Evolutionary conservation across 2,329 filamentous ascomycete genomes (phyloP).

Genomic region (Alternaria metachromatica): DNA sequence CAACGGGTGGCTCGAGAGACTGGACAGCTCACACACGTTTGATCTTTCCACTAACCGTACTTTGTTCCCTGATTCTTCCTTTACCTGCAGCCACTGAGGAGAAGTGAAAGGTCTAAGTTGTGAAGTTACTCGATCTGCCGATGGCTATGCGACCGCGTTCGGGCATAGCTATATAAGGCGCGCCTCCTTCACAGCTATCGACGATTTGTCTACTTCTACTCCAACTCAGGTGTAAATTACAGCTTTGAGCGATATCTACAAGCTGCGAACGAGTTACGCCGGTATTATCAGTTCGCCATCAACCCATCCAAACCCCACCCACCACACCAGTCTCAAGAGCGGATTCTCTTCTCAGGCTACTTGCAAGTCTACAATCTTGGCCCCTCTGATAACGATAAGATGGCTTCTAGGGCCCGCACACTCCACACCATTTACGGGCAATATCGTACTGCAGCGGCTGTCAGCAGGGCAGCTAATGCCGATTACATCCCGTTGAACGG

Average conservation of each 20-base stretch:
- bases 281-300: neutral
- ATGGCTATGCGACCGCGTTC: neutral
- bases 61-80: neutral
- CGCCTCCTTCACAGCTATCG: neutral
- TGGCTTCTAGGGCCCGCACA: accelerated
- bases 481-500: neutral
- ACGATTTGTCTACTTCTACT: neutral
- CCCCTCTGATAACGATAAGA: neutral
- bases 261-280: neutral
- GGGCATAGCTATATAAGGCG: neutral
- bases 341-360: neutral
- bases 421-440: neutral
- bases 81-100: neutral
- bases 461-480: neutral
- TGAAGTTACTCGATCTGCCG: neutral
- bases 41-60: neutral
- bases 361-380: neutral
- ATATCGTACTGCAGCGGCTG: neutral
- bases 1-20: neutral
- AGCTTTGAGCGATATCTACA: neutral
- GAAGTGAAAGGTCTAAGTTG: neutral
- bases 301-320: neutral
- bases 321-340: neutral
- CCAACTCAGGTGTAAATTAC: neutral
- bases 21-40: neutral